Percentiles rank a stretch among this genome's conserved stretches.
Conservation (phyloP, 352 stramenopile species). For the Globisporangium canariense region DNA sequence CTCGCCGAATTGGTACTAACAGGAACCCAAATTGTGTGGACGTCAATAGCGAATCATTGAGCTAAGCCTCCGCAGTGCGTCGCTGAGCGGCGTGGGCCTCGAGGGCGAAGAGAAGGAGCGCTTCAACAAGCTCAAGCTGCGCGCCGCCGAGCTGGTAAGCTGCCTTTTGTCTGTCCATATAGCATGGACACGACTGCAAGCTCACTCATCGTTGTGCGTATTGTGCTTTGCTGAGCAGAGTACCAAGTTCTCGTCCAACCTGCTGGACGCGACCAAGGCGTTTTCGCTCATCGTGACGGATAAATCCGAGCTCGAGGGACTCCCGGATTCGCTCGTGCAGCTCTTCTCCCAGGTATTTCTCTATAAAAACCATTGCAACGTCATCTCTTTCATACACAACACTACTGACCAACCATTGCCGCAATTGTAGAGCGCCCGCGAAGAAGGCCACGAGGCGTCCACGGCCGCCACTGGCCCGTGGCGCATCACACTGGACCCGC, state of each 20-base stretch:
- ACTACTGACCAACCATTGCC: no score
- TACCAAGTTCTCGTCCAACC: conserved; percentile 96
- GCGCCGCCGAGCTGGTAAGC: conserved; percentile 85
- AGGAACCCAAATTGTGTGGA: background rate
- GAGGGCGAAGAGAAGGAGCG: conserved; percentile 86
- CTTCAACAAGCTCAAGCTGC: conserved; percentile 96
- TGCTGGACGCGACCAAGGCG: conserved; percentile 96
- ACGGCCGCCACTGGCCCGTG: conserved; percentile 89
- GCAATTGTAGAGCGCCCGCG: conserved; percentile 51
- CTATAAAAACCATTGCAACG: background rate
- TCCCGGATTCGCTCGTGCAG: conserved; percentile 89
- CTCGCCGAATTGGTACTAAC: background rate
- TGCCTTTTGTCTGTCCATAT: background rate
- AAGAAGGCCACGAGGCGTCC: conserved; percentile 55
- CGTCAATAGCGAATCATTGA: conserved; percentile 81
- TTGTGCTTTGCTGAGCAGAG: conserved; percentile 36
- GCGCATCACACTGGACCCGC: conserved; percentile 93
- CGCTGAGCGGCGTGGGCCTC: conserved; percentile 92
- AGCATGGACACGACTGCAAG: background rate
- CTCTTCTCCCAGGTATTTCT: conserved; percentile 82
- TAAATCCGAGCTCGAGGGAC: conserved; percentile 81
- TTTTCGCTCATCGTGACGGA: conserved; percentile 90
- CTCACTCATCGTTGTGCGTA: background rate
- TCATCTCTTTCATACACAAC: background rate
- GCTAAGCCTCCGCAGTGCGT: conserved; percentile 83